Base-by-base conservation (phyloP, 192 early-diverging fungal genomes). In the Chytriomyces confervae region DNA sequence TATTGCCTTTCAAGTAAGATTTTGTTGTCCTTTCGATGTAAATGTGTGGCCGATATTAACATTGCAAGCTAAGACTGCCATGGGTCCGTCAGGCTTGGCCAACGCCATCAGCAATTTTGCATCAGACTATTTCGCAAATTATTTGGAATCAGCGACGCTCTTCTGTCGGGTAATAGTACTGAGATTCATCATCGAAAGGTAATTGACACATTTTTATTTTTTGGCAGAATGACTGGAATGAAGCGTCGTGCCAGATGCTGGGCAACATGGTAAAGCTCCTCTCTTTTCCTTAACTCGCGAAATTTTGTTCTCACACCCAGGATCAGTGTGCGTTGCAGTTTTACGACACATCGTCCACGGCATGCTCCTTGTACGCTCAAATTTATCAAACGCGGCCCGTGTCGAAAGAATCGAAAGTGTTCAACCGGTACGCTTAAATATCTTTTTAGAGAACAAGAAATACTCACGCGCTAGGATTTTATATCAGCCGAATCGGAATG, bases 291-390 rank as follows among this genome's bases (percentile, higher is more conserved):
- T 57, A 0, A 57, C 29, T 36, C 2, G 29, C 29, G 2, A 36
- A 36, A 36, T 2, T 36, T 36, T 36, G 36, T 36, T 36, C 36
- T 36, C 0, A 36, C 36, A 36, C 0, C 2, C 36, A 36, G 36
- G 0, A 1, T 36, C 78, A 86, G 9, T 89, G 88, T 62, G 84
- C 80, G 5, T 60, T 89, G 50, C 81, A 82, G 24, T 63, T 82
- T 11, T 89, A 87, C 62, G 80, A 83, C 63, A n/a, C 61, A 0
- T 62, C 68, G 10, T 50, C 84, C 5, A 61, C 73, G 4, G 73
- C 83, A 4, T 89, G 88, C 49, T 62, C 62, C 43, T 61, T 79
- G 10, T 89, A 84, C 63, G 36, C 27, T 36, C 50, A 70, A 24
- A 66, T 85, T 3, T 57, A 75, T 43, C 45, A 24, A n/a, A 43